phyloP scores from a whole-genome alignment of 768 basidiomycete species.

The Leccinum incarnatum region DNA sequence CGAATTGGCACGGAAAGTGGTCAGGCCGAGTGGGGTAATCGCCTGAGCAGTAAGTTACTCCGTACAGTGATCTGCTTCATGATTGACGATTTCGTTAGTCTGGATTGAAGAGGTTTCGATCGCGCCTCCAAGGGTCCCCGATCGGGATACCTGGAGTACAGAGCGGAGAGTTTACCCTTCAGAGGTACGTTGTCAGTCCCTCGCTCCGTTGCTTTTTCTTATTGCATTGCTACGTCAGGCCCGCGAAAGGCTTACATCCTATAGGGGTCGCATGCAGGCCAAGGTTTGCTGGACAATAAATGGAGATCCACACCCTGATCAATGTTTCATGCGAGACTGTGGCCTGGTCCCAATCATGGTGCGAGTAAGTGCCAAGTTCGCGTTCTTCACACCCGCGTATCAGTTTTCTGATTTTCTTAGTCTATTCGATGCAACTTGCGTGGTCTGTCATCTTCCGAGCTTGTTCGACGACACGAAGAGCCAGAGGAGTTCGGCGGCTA shows the following conservation, averaged over 20 bases:
- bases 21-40: constrained; percentile 69
- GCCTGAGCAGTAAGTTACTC: constrained; percentile 69
- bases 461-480: constrained; percentile 91
- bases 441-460: constrained; percentile 76
- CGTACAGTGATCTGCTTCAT: constrained; percentile 5
- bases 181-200: constrained; percentile 54
- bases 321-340: constrained; percentile 75
- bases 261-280: constrained; percentile 85
- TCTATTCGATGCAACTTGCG: constrained; percentile 93
- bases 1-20: constrained; percentile 51
- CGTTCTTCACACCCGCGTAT: neutral
- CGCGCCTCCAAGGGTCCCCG: constrained; percentile 81
- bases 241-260: constrained; percentile 89
- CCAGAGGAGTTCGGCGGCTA: constrained; percentile 99
- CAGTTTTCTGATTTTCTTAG: constrained; percentile 37
- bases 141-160: constrained; percentile 69
- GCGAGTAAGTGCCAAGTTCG: constrained; percentile 55
- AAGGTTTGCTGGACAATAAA: constrained; percentile 83
- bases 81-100: constrained; percentile 49
- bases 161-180: constrained; percentile 84
- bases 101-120: constrained; percentile 87
- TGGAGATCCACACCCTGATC: constrained; percentile 59
- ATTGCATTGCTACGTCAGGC: constrained; percentile 49
- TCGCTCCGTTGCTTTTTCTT: constrained; percentile 1
- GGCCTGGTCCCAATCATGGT: constrained; percentile 97